Percentiles rank a stretch among this genome's conserved stretches.
These are phyloP conservation scores for Ophiorrhiza pumila DNA, from an alignment of 257 asterid species.

Conservation along the genomic window DNA sequence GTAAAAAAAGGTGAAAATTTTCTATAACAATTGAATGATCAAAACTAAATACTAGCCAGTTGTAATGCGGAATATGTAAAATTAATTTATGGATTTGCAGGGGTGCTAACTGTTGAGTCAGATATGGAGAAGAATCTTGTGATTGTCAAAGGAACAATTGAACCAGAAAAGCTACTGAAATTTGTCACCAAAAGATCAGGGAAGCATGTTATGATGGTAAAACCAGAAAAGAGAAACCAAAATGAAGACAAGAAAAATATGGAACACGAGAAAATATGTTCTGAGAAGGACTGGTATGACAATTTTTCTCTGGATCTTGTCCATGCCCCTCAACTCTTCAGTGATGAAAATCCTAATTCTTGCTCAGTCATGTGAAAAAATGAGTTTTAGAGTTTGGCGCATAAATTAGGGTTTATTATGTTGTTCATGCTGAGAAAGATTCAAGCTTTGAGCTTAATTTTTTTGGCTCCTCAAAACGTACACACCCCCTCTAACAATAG, in stretches of 20 bases:
- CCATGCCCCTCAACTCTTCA: conserved; percentile 58
- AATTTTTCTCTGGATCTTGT: conserved; percentile 29
- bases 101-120: conserved; percentile 57
- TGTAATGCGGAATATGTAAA: no score
- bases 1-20: no score
- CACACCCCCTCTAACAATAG: no score
- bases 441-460: neutral
- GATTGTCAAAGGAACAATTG: conserved; percentile 67
- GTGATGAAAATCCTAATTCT: conserved; percentile 79
- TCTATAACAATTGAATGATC: neutral
- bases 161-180: conserved; percentile 47
- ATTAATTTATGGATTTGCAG: no score
- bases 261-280: neutral
- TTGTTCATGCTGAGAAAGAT: neutral
- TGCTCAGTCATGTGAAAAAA: conserved; percentile 43
- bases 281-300: conserved; percentile 4
- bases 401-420: neutral
- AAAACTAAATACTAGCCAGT: neutral
- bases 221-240: conserved; percentile 12
- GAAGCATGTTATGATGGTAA: conserved; percentile 46
- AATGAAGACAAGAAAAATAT: neutral
- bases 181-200: conserved; percentile 48
- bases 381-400: neutral
- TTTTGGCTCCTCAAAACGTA: no score
- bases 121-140: conserved; percentile 50